Evolutionary conservation across 2,329 filamentous ascomycete species (phyloP).

Genomic region (Cercospora nicotianae): DNA sequence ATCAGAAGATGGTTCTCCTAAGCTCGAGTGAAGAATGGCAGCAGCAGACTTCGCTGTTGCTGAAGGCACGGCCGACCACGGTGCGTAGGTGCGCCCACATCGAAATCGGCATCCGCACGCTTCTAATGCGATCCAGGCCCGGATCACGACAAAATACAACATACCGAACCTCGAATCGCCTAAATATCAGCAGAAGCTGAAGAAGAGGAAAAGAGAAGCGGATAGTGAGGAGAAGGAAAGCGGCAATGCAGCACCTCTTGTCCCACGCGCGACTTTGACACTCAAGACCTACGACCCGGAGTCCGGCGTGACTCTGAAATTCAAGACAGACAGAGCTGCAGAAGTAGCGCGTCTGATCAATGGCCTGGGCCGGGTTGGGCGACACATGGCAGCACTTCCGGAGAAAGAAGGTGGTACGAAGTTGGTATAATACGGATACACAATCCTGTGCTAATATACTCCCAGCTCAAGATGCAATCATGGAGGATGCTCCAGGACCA

Average conservation of each 20-base stretch:
- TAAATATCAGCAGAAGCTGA: constrained; percentile 35
- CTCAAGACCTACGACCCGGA: constrained; percentile 87
- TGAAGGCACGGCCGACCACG: constrained; percentile 81
- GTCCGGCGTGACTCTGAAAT: constrained; percentile 82
- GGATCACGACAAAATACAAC: constrained; percentile 90
- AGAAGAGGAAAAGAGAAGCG: constrained; percentile 31
- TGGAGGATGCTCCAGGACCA: constrained; percentile 34
- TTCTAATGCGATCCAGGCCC: constrained; percentile 59
- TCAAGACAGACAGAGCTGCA: constrained; percentile 84
- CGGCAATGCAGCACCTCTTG: constrained; percentile 41
- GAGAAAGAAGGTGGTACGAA: constrained; percentile 43
- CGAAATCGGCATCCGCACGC: constrained; percentile 5
- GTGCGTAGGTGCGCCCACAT: constrained; percentile 54
- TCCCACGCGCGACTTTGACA: constrained; percentile 68
- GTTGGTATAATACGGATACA: not conserved
- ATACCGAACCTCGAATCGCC: constrained; percentile 48
- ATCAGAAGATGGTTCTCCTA: constrained; percentile 69
- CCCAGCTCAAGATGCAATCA: constrained; percentile 35
- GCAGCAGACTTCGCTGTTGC: constrained; percentile 77
- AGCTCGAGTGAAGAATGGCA: constrained; percentile 87
- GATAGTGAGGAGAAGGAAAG: constrained; percentile 28
- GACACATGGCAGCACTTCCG: constrained; percentile 56
- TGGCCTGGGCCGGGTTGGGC: constrained; percentile 72
- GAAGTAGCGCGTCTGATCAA: constrained; percentile 83
- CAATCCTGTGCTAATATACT: constrained; percentile 10